Conservation (phyloP, 257 asterid species). For the Parsonsia alboflavescens region DNA sequence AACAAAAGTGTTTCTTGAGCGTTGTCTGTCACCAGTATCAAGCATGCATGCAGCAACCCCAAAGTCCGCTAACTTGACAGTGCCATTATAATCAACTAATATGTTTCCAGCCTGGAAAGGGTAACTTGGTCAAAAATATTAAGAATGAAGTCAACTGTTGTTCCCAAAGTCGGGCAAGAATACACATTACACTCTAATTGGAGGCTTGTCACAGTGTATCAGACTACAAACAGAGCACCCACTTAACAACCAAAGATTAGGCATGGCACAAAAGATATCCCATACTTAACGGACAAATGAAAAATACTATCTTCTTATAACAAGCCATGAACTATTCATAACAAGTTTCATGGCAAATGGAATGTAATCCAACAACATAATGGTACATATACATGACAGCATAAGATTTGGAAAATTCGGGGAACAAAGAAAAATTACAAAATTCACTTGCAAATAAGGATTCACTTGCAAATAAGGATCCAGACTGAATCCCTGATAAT, state of each 20-base stretch:
- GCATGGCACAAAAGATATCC: neutral
- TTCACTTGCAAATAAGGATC: too few relatives aligned
- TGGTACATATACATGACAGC: neutral
- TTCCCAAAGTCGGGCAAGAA: slow-evolving; percentile 2
- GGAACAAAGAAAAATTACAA: neutral
- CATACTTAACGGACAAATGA: neutral
- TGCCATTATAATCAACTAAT: slow-evolving; percentile 70
- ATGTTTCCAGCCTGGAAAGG: slow-evolving; percentile 91
- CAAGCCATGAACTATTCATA: neutral
- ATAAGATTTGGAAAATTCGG: neutral
- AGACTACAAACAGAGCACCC: neutral
- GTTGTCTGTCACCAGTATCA: slow-evolving; percentile 97
- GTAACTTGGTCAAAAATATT: slow-evolving; percentile 4
- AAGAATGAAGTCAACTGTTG: neutral
- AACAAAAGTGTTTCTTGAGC: slow-evolving; percentile 94
- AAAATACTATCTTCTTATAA: neutral
- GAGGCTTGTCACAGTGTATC: neutral
- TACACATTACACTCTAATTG: neutral
- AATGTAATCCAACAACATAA: neutral
- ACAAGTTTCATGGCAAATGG: neutral
- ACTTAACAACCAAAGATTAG: neutral
- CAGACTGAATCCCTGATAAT: too few relatives aligned
- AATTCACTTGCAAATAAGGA: neutral
- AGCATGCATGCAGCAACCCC: slow-evolving; percentile 98
- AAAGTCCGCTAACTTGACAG: slow-evolving; percentile 90